Evolutionary conservation across 169 alveolate genomes (phyloP).

Genomic region (Eimeria sp.): DNA sequence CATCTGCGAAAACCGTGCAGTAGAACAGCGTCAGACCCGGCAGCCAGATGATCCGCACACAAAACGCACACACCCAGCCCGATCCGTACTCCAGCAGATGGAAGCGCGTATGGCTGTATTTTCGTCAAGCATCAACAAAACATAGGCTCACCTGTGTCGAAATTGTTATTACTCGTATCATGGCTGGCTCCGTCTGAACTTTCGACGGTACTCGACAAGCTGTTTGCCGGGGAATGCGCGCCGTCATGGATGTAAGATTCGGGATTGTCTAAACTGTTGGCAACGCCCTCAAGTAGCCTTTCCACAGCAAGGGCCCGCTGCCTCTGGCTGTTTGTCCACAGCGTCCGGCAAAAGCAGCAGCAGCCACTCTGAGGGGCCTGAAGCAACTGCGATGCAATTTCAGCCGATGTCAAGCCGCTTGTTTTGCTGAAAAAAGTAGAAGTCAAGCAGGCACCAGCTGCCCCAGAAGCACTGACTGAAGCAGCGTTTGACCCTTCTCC

Average conservation of each 20-base stretch:
- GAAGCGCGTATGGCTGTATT: not conserved
- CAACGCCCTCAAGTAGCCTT: not conserved
- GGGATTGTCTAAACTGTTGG: not conserved
- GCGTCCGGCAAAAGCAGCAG: conserved; percentile 39
- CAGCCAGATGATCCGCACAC: not conserved
- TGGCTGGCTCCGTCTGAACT: not conserved
- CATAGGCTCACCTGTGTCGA: not conserved
- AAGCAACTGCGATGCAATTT: not conserved
- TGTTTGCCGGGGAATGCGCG: not conserved
- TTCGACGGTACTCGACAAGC: not conserved
- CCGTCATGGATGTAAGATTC: not conserved
- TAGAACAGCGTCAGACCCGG: not conserved
- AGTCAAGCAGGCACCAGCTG: not conserved
- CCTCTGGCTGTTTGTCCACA: conserved; percentile 13
- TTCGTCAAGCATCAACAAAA: not conserved
- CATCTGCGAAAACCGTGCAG: not conserved
- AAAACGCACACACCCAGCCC: not conserved
- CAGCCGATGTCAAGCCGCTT: conserved; percentile 6
- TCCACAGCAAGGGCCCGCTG: conserved; percentile 39
- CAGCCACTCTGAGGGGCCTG: conserved; percentile 33
- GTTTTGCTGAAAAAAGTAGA: not conserved
- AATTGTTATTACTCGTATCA: not conserved
- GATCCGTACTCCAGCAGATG: not conserved
- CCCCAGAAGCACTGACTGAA: not conserved
- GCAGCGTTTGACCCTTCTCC: not conserved